phyloP scores from a whole-genome alignment of 805 yeast genomes.

The Candida nemodendra region DNA sequence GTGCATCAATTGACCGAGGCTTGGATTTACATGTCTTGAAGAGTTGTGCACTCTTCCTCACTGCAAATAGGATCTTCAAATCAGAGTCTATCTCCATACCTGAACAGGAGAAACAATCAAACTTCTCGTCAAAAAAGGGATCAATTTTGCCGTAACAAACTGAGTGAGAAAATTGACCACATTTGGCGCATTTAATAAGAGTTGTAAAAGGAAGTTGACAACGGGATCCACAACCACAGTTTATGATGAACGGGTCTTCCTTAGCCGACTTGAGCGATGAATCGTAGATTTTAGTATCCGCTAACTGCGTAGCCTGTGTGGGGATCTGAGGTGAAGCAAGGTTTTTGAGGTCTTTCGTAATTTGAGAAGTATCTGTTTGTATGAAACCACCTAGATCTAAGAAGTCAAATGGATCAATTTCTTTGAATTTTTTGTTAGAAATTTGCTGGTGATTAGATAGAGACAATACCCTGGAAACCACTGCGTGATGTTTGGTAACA shows the following conservation, averaged over 20 bases:
- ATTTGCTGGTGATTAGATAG: conserved; percentile 25
- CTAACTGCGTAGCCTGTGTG: conserved; percentile 11
- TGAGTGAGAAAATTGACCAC: conserved; percentile 18
- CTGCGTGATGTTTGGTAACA: conserved; percentile 22
- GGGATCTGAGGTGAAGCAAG: conserved; percentile 6
- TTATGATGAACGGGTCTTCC: conserved; percentile 1
- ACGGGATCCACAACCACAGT: conserved; percentile 23
- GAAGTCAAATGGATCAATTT: conserved; percentile 29
- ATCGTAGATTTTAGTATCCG: conserved; percentile 5
- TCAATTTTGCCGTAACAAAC: conserved; percentile 21
- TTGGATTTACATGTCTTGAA: conserved; percentile 3
- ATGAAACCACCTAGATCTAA: not conserved
- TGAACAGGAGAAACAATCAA: conserved; percentile 20
- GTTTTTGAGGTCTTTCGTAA: conserved; percentile 22
- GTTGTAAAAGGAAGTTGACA: conserved; percentile 10
- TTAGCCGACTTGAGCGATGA: conserved; percentile 1
- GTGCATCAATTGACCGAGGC: conserved; percentile 3
- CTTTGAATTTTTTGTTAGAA: conserved; percentile 35
- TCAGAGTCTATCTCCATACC: conserved; percentile 8
- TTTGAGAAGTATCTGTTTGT: conserved; percentile 20
- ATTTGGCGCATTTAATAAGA: conserved; percentile 17
- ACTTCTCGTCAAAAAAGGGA: conserved; percentile 3
- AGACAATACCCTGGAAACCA: conserved; percentile 28
- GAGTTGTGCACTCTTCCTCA: conserved; percentile 20
- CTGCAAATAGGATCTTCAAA: conserved; percentile 17